These are phyloP conservation scores for Candolleomyces efflorescens DNA, from an alignment of 768 basidiomycete species.

Conservation along the genomic window DNA sequence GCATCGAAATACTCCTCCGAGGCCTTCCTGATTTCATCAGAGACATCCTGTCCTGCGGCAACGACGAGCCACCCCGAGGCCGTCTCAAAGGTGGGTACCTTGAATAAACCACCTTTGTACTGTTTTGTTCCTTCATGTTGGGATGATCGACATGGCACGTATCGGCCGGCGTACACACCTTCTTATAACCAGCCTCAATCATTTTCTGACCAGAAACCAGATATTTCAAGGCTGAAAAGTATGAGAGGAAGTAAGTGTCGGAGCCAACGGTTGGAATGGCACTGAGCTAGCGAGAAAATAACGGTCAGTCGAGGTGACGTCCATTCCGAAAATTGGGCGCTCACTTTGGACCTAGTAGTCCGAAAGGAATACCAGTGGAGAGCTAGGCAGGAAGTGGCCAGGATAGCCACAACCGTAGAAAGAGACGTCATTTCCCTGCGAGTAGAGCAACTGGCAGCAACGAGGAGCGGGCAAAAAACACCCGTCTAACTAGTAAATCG, in stretches of 20 bases:
- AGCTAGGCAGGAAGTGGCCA: neutral
- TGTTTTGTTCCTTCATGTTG: neutral
- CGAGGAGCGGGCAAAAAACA: too few relatives aligned
- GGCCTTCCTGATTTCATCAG: conserved; percentile 31
- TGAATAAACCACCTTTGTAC: neutral
- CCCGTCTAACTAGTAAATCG: too few relatives aligned
- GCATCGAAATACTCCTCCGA: conserved; percentile 24
- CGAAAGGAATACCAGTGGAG: neutral
- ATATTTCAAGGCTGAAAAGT: conserved; percentile 19
- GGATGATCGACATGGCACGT: neutral
- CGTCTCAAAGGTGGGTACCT: conserved; percentile 5
- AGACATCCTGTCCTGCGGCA: conserved; percentile 22
- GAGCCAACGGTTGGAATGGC: conserved; percentile 20
- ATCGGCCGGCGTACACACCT: conserved; percentile 8
- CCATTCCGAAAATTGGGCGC: neutral
- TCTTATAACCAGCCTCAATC: conserved; percentile 21
- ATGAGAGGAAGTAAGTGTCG: conserved; percentile 18
- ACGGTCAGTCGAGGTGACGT: neutral
- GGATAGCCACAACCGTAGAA: neutral
- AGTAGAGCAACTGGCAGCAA: neutral
- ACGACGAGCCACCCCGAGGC: conserved; percentile 27
- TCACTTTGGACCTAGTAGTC: neutral
- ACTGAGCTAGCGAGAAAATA: neutral
- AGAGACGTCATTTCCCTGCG: neutral
- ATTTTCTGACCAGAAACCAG: conserved; percentile 16